phyloP scores from a whole-genome alignment of 805 yeast genomes.

The Vanderwaltozyma verrucispora region DNA sequence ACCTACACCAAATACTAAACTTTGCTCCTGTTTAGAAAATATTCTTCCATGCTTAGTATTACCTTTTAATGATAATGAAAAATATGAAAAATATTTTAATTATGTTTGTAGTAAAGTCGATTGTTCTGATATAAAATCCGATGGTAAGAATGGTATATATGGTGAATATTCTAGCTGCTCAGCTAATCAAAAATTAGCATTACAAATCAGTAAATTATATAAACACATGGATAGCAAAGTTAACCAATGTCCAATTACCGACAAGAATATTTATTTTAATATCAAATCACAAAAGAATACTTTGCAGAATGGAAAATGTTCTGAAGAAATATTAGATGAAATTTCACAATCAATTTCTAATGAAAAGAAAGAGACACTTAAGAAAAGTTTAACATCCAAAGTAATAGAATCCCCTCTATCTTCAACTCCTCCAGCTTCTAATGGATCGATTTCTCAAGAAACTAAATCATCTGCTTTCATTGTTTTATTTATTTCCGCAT shows the following conservation, averaged over 20 bases:
- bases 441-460: background rate
- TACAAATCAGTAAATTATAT: conserved; percentile 48
- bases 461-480: background rate
- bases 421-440: too few relatives aligned
- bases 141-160: conserved; percentile 50
- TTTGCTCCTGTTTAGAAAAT: conserved; percentile 52
- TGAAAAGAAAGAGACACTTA: background rate
- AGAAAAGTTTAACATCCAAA: background rate
- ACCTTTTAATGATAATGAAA: conserved; percentile 34
- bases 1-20: conserved; percentile 51
- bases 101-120: conserved; percentile 45
- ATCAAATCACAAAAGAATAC: background rate
- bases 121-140: conserved; percentile 49
- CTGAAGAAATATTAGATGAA: background rate
- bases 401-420: background rate
- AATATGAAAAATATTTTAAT: conserved; percentile 48
- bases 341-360: background rate
- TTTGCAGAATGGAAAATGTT: background rate
- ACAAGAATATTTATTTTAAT: conserved; percentile 17
- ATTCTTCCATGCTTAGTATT: conserved; percentile 47
- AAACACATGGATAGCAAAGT: conserved; percentile 35
- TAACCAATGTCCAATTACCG: conserved; percentile 20
- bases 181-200: conserved; percentile 50
- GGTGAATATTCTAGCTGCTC: conserved; percentile 64
- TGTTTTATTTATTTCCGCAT: background rate